phyloP scores from a whole-genome alignment of 1,284 basidiomycete species.

The Thecaphora thlaspeos region DNA sequence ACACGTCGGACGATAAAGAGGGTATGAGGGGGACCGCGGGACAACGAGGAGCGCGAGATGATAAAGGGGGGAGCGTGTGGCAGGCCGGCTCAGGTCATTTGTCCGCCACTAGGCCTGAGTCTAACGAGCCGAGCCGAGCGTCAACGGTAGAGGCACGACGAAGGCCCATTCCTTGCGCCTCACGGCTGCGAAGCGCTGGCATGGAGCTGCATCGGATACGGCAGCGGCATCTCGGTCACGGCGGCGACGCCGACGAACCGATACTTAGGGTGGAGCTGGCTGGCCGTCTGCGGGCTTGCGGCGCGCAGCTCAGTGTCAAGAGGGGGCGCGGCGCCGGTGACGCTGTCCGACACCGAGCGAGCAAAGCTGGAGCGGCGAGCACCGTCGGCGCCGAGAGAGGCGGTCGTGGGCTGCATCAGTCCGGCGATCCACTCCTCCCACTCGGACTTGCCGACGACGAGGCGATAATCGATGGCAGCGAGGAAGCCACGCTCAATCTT shows the following conservation, averaged over 20 bases:
- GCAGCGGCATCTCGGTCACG: too few species aligned
- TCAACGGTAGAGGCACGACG: too few species aligned
- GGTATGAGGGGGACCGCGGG: too few species aligned
- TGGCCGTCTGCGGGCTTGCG: conserved; percentile 18
- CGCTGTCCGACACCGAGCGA: conserved; percentile 34
- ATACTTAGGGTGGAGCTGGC: conserved; percentile 30
- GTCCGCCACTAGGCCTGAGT: too few species aligned
- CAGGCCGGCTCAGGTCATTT: too few species aligned
- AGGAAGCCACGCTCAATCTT: conserved; percentile 60
- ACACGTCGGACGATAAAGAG: too few species aligned
- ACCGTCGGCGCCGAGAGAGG: conserved; percentile 1
- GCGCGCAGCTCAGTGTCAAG: conserved; percentile 32
- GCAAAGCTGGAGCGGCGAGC: conserved; percentile 13
- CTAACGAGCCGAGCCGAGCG: too few species aligned
- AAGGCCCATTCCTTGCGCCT: too few species aligned
- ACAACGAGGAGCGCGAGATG: too few species aligned
- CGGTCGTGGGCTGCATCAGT: conserved; percentile 11
- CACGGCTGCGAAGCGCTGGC: too few species aligned
- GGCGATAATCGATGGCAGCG: conserved; percentile 58
- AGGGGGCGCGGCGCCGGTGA: conserved; percentile 20
- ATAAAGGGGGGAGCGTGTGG: too few species aligned
- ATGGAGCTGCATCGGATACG: too few species aligned
- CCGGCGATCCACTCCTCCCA: conserved; percentile 50
- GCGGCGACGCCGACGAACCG: conserved; percentile 6
- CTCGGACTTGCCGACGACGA: conserved; percentile 53